Evolutionary conservation across 139 green algal genomes (phyloP), one percentile per base, ranked within the genome.

Genomic region (Astrephomene gubernaculifera): DNA sequence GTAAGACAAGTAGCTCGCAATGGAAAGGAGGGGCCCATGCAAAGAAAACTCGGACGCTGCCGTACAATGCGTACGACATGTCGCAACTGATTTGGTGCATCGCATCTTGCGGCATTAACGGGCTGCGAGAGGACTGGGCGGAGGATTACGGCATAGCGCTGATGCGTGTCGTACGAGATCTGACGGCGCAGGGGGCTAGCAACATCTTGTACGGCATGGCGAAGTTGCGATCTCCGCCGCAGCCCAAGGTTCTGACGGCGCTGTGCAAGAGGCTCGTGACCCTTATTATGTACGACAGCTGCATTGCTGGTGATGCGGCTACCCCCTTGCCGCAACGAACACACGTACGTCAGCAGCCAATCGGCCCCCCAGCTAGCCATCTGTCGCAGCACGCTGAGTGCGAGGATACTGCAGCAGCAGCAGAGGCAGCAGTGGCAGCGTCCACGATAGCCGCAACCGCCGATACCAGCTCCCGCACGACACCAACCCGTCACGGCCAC

Each of bases 11-110:
- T n/a, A n/a, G n/a, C n/a, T n/a, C n/a, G n/a, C n/a, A n/a, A n/a
- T n/a, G n/a, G n/a, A n/a, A n/a, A n/a, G n/a, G n/a, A n/a, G n/a
- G n/a, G n/a, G n/a, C n/a, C n/a, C n/a, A n/a, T n/a, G n/a, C n/a
- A n/a, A n/a, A n/a, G n/a, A n/a, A n/a, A n/a, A n/a, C n/a, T n/a
- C n/a, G n/a, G n/a, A n/a, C 19, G 31, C 71, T 53, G 31, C 65
- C 64, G 79, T 85, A 70, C 64, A 71, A 8, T 7, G 79, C 45
- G 4, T 65, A 70, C 2, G 79, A 78, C 79, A n/a, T 86, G 79
- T 22, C 79, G n/a, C 45, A 44, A 65, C 67, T 86, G 35, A 4
- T 78, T 0, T 86, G 65, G 64, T 35, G 41, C 35, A 65, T 74
- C 4, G 65, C 79, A 2, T 35, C 8, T 4, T 79, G 65, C 45